Evolutionary conservation across 192 early-diverging fungal genomes (phyloP), one percentile per base, ranked within the genome.

Genomic region (Coemansia sp.): DNA sequence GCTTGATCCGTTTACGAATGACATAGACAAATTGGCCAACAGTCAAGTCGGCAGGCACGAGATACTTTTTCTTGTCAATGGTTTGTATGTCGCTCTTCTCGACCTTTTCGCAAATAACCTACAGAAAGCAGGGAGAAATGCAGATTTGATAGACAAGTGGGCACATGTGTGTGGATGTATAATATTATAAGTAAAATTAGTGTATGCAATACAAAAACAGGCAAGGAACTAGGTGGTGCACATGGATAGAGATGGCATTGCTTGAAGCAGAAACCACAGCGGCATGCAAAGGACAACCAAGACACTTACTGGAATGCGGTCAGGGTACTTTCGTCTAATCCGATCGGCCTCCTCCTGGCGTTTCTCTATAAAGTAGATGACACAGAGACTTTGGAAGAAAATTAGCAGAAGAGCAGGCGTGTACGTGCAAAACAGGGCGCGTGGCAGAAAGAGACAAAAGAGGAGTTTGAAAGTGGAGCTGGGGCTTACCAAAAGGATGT

Each of bases 31-130:
- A 97, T 79, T 99, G 96, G 37, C 95, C 96, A 19, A 99, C 94
- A 8, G 96, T 99, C 52, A 99, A 81, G 70, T 98, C 96, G 61
- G 93, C 88, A 8, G 97, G 97, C 6, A 99, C 97, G 62, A 99
- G 85, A 67, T 98, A 99, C 81, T 99, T 99, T 72, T 98, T 99
- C 90, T 99, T 99, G 86, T 99, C 97, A 69, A 99, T 98, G 18
- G 84, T 90, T 15, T 91, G 90, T 76, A 99, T 97, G 75, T 98
- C 96, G 67, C 90, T 93, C 84, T 97, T 98, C 71, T 99, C 97
- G 41, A 95, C 95, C 85, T 96, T 96, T 76, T 99, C 97, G 72
- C 91, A 92, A 71, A 94, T 94, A 49, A 92, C 80, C 80, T 83
- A 82, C 62, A 43, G 4, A 19, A 51, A 32, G 41, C 4, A 19